Evolutionary conservation across 441 rosid species (phyloP).

Genomic region (Gossypium schwendimanii): DNA sequence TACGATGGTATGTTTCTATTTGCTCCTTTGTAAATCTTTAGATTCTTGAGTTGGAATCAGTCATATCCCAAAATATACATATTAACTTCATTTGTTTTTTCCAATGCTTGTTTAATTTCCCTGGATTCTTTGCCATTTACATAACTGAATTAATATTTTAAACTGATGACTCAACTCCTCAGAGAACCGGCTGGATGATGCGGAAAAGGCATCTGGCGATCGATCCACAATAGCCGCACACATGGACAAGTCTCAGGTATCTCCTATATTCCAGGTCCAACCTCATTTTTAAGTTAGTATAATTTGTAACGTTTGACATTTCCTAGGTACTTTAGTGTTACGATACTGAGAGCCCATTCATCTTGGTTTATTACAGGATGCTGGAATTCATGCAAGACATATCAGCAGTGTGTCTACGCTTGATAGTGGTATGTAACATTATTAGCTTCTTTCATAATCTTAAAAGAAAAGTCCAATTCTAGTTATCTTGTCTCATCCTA

Average conservation of each 20-base stretch:
- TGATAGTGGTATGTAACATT: slow-evolving; percentile 63
- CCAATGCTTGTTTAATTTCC: too few species aligned
- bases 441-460: not conserved
- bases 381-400: slow-evolving; percentile 83
- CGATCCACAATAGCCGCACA: slow-evolving; percentile 44
- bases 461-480: too few species aligned
- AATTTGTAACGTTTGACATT: not conserved
- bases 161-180: slow-evolving; percentile 13
- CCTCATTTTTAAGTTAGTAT: not conserved
- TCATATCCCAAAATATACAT: not conserved
- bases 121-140: too few species aligned
- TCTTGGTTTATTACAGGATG: slow-evolving; percentile 46
- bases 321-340: not conserved
- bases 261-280: not conserved
- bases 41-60: not conserved
- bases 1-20: slow-evolving; percentile 43
- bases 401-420: slow-evolving; percentile 76
- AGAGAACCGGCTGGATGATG: slow-evolving; percentile 59
- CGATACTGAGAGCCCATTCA: not conserved
- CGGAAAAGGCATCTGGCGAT: slow-evolving; percentile 37
- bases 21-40: not conserved
- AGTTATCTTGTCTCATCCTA: not conserved
- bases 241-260: slow-evolving; percentile 43
- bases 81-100: not conserved
- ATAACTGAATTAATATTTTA: not conserved